Conservation (phyloP, 2,329 filamentous ascomycete species). For the Colletotrichum echinochloae region DNA sequence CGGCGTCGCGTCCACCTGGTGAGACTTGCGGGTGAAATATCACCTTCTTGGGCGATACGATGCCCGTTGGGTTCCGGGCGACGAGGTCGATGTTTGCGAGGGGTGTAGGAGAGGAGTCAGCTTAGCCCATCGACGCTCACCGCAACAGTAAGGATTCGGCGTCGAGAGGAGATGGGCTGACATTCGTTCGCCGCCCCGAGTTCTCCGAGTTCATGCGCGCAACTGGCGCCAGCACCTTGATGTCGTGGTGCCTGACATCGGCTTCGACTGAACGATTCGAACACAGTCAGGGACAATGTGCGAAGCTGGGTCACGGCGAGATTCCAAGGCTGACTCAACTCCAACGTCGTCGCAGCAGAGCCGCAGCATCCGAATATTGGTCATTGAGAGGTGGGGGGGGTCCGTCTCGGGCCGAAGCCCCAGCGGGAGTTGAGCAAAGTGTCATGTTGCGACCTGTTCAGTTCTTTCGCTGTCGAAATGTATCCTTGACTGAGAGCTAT, state of each 20-base stretch:
- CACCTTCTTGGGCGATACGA: conserved; percentile 1
- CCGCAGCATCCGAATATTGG: conserved; percentile 5
- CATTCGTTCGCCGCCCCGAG: conserved; percentile 7
- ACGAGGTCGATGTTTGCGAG: background rate
- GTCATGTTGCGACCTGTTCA: background rate
- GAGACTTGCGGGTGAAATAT: background rate
- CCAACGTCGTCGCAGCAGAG: conserved; percentile 4
- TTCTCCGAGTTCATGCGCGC: background rate
- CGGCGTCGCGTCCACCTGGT: background rate
- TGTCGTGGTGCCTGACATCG: background rate
- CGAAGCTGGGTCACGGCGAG: background rate
- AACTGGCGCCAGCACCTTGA: background rate
- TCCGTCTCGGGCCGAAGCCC: too few species aligned
- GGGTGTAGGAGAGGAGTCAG: conserved; percentile 8
- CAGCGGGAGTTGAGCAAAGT: background rate
- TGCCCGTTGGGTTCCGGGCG: background rate
- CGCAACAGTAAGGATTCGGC: conserved; percentile 5
- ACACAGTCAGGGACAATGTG: background rate
- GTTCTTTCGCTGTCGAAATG: background rate
- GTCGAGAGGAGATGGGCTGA: background rate
- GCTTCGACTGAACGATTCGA: background rate
- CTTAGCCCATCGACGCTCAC: background rate
- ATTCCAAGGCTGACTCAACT: conserved; percentile 8
- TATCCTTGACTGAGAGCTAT: background rate
- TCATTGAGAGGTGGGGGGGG: background rate